Percentiles rank a stretch among this genome's conserved stretches.
Conservation (phyloP, 2,329 filamentous ascomycete species). For the Xylaria digitata region DNA sequence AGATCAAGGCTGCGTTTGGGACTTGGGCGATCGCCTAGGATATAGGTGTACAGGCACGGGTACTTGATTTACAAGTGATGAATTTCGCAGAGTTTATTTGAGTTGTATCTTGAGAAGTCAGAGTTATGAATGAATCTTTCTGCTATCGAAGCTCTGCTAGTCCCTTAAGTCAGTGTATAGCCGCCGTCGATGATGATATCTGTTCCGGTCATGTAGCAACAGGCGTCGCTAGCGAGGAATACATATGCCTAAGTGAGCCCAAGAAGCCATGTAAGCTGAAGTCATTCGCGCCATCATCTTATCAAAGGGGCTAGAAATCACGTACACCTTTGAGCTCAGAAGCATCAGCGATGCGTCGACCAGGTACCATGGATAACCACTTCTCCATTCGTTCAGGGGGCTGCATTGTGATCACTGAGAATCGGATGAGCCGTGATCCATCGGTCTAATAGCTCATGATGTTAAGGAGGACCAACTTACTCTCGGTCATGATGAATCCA, state of each 20-base stretch:
- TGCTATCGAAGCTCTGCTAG: neutral
- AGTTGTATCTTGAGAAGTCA: too few species aligned
- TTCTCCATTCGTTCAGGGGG: slow-evolving; percentile 46
- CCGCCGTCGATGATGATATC: slow-evolving; percentile 48
- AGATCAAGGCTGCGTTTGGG: too few species aligned
- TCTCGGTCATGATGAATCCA: slow-evolving; percentile 51
- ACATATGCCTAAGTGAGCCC: slow-evolving; percentile 47
- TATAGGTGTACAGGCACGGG: too few species aligned
- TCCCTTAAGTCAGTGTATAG: slow-evolving; percentile 46
- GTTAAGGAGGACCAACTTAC: slow-evolving; percentile 34
- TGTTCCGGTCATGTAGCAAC: slow-evolving; percentile 55
- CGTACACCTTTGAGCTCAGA: slow-evolving; percentile 50
- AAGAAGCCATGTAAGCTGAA: slow-evolving; percentile 14
- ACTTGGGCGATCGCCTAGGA: too few species aligned
- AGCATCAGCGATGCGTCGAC: slow-evolving; percentile 48
- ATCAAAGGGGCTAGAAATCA: neutral
- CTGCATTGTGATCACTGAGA: slow-evolving; percentile 48
- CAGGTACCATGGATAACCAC: slow-evolving; percentile 50
- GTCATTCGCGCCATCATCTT: neutral
- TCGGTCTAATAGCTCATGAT: neutral
- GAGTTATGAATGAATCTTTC: too few species aligned
- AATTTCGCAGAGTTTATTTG: too few species aligned
- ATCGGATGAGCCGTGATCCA: neutral
- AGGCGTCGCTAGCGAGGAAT: slow-evolving; percentile 54
- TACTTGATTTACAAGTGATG: too few species aligned